Evolutionary conservation across 1,139 yeast genomes (phyloP).

Genomic region (Suhomyces anneliseae): DNA sequence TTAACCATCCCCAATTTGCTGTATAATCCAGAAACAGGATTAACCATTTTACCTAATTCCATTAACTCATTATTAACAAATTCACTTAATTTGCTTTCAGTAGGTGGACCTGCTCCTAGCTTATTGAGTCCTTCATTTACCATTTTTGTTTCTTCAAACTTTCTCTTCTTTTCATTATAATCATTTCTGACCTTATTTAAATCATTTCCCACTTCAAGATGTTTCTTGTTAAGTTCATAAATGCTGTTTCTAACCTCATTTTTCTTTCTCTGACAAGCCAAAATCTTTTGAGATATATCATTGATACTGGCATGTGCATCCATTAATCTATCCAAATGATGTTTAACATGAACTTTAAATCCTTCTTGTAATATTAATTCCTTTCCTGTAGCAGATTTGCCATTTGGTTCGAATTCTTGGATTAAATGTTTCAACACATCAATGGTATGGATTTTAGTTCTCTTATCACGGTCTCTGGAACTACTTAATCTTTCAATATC

Average conservation of each 20-base stretch:
- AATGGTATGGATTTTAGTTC: conserved; percentile 32
- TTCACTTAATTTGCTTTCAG: conserved; percentile 10
- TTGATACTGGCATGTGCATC: conserved; percentile 45
- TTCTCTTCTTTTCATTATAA: conserved; percentile 25
- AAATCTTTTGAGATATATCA: conserved; percentile 38
- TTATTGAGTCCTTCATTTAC: conserved; percentile 12
- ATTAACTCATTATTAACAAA: conserved; percentile 14
- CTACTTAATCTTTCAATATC: conserved; percentile 30
- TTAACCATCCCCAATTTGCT: conserved; percentile 37
- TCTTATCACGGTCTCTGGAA: conserved; percentile 24
- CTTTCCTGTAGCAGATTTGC: conserved; percentile 15
- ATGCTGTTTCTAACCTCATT: conserved; percentile 41
- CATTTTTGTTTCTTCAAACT: conserved; percentile 23
- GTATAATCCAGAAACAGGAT: conserved; percentile 42
- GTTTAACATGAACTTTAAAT: conserved; percentile 32
- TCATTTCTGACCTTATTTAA: conserved; percentile 37
- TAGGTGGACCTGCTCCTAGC: conserved; percentile 7
- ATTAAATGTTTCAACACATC: conserved; percentile 41
- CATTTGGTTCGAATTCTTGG: conserved; percentile 26
- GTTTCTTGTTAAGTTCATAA: conserved; percentile 37
- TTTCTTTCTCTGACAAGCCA: conserved; percentile 39
- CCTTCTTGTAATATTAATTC: conserved; percentile 19
- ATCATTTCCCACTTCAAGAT: conserved; percentile 39
- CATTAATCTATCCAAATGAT: conserved; percentile 31
- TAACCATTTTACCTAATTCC: conserved; percentile 23